Percentiles rank a stretch among this genome's conserved stretches.
These are phyloP conservation scores for Xylariaceae sp. DNA, from an alignment of 2,329 filamentous ascomycete species.

Conservation along the genomic window DNA sequence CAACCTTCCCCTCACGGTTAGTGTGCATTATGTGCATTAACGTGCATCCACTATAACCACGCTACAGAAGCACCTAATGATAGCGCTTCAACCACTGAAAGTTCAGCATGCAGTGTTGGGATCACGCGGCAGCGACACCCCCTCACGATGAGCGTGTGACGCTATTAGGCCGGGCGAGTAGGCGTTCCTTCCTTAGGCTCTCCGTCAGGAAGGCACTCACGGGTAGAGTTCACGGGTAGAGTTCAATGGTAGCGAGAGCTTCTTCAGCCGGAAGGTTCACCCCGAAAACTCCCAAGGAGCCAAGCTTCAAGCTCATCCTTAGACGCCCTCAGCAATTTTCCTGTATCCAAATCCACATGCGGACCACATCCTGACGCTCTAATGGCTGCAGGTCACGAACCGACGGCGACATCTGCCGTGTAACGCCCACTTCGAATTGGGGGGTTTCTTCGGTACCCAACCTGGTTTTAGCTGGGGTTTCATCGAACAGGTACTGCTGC, in stretches of 20 bases:
- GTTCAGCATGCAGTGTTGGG: neutral
- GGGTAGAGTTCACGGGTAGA: no score
- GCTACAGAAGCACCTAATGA: neutral
- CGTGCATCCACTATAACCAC: neutral
- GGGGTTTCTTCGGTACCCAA: constrained; percentile 5
- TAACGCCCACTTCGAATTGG: constrained; percentile 34
- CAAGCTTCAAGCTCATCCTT: neutral
- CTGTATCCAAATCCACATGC: constrained; percentile 36
- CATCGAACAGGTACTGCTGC: constrained; percentile 32
- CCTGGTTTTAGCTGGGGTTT: neutral
- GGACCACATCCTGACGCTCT: constrained; percentile 15
- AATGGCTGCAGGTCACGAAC: constrained; percentile 36
- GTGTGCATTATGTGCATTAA: neutral
- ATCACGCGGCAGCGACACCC: no score
- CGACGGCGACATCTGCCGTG: constrained; percentile 31
- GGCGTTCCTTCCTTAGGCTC: no score
- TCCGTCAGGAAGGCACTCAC: no score
- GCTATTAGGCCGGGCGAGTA: no score
- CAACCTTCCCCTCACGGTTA: neutral
- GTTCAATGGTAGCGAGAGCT: no score
- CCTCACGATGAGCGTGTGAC: no score
- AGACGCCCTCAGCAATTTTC: constrained; percentile 8
- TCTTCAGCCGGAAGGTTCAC: neutral
- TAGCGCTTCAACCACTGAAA: neutral
- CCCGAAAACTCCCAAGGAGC: neutral